Conservation (phyloP, 2,329 filamentous ascomycete species). For the Helotiales sp. region DNA sequence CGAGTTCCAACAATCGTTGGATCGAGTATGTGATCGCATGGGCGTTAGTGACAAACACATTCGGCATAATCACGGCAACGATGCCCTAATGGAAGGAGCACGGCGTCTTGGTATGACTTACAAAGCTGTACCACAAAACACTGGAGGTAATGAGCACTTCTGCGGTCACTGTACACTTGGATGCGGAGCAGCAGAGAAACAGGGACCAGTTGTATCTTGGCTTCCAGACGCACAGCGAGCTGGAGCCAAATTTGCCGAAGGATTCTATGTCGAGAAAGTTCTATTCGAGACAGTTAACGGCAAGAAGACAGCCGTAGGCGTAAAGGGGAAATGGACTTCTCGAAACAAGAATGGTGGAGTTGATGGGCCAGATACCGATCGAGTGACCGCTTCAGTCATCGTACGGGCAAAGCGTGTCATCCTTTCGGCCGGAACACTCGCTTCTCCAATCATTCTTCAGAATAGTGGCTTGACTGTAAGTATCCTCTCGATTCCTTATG, state of each 20-base stretch:
- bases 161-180: conserved; percentile 68
- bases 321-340: conserved; percentile 75
- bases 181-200: conserved; percentile 71
- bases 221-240: conserved; percentile 76
- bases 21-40: conserved; percentile 77
- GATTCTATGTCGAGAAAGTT: conserved; percentile 73
- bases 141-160: conserved; percentile 70
- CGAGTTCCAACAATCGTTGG: conserved; percentile 74
- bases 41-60: conserved; percentile 69
- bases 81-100: conserved; percentile 72
- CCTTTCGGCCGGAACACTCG: conserved; percentile 74
- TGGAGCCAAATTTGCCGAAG: conserved; percentile 81
- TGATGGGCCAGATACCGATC: conserved; percentile 52
- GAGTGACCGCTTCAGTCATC: conserved; percentile 62
- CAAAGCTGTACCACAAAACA: conserved; percentile 76
- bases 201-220: conserved; percentile 75
- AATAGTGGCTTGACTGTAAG: conserved; percentile 73
- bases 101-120: conserved; percentile 72
- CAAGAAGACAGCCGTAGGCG: conserved; percentile 65
- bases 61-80: conserved; percentile 73
- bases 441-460: conserved; percentile 74
- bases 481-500: not conserved
- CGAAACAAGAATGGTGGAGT: conserved; percentile 66
- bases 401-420: conserved; percentile 81
- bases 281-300: conserved; percentile 61